These are phyloP conservation scores for Nitzschia sp. DNA, from an alignment of 108 stramenopile species.

Conservation along the genomic window DNA sequence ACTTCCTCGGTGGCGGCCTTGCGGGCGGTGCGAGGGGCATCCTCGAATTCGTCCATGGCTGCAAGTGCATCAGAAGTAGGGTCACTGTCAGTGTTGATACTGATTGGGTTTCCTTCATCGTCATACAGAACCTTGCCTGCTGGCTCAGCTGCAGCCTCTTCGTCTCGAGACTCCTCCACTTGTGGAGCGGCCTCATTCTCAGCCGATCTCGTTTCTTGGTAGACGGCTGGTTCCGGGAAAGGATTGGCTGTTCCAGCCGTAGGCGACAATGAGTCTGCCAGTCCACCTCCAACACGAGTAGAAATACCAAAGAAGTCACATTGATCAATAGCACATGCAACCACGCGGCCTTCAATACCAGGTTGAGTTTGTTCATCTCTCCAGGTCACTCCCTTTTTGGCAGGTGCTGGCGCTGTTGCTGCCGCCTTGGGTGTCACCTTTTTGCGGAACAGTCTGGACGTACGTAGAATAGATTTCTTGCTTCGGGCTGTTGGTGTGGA, in stretches of 20 bases:
- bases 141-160: background rate
- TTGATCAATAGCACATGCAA: constrained; percentile 6
- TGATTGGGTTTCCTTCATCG: constrained; percentile 37
- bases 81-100: background rate
- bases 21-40: background rate
- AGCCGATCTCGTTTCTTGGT: no score
- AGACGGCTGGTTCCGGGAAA: constrained; percentile 2
- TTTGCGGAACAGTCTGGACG: constrained; percentile 12
- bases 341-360: constrained; percentile 5
- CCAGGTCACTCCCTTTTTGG: constrained; percentile 29
- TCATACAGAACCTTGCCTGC: constrained; percentile 31
- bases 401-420: background rate
- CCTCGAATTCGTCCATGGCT: background rate
- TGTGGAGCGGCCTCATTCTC: background rate
- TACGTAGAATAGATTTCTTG: background rate
- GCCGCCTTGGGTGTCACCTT: background rate
- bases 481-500: background rate
- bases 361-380: constrained; percentile 28
- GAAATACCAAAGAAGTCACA: constrained; percentile 8
- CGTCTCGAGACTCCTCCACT: background rate
- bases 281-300: background rate
- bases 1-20: background rate
- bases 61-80: background rate
- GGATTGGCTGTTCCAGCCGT: background rate
- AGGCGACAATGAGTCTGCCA: constrained; percentile 15